Evolutionary conservation across 108 stramenopile species (phyloP).

Genomic region (Craspedostauros australis): DNA sequence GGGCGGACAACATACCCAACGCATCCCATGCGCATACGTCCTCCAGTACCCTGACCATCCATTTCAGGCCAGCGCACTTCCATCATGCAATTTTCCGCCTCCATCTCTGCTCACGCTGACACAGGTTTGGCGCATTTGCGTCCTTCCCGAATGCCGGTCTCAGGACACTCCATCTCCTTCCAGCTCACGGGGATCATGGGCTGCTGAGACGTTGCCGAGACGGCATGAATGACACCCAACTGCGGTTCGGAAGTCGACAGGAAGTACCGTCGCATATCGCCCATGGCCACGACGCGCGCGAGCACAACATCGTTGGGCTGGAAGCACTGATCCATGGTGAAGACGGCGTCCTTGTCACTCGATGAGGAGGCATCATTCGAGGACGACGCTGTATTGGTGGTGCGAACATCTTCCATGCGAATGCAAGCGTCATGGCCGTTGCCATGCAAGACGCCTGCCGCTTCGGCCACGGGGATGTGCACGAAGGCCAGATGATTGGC

Average conservation of each 20-base stretch:
- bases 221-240: constrained; percentile 81
- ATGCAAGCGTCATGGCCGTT: constrained; percentile 29
- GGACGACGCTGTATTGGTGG: no score
- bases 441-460: constrained; percentile 6
- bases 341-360: no score
- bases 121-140: constrained; percentile 87
- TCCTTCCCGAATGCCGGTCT: constrained; percentile 61
- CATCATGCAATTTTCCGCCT: background rate
- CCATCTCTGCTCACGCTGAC: background rate
- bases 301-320: constrained; percentile 82
- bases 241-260: constrained; percentile 83
- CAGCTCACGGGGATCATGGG: constrained; percentile 80
- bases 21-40: no score
- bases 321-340: constrained; percentile 54
- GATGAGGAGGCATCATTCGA: no score
- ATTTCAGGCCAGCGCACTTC: no score
- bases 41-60: no score
- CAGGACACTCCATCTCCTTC: constrained; percentile 92
- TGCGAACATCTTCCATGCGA: constrained; percentile 72
- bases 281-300: constrained; percentile 68
- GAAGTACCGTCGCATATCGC: constrained; percentile 76
- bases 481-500: constrained; percentile 53
- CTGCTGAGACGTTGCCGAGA: constrained; percentile 37
- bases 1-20: no score
- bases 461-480: constrained; percentile 45